Base-by-base conservation (phyloP, 2,329 filamentous ascomycete species). In the Nothophaeocryptopus gaeumannii region DNA sequence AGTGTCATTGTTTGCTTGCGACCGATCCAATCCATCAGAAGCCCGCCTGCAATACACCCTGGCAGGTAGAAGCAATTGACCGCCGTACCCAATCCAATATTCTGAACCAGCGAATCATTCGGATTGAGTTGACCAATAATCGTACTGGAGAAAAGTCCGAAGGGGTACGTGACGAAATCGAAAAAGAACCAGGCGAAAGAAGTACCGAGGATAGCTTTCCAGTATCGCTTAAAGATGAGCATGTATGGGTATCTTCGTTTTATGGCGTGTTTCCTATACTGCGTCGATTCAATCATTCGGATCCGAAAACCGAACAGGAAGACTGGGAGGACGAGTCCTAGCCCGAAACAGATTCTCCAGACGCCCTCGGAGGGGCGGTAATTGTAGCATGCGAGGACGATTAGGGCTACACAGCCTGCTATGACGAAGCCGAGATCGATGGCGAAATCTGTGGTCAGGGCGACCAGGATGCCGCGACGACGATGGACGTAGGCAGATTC, bases 1-100 rank as follows among this genome's bases (percentile, higher is more conserved):
- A 84, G 68, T 1, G 81, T 81, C 1, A 96, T 77, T 1, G 86
- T 85, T 60, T 85, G 82, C 55, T 84, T 84, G 0, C 90, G 88
- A 0, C 90, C 90, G 40, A 95, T 74, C 71, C 78, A 81, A 70
- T 96, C 90, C 38, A 84, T 86, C 10, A 88, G 72, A 45, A 88
- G 85, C 0, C 88, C 87, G 16, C 90, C 90, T 5, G 86, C 71
- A 45, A 89, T 75, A 26, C 88, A 88, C 1, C 90, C 90, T 0
- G 89, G 89, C 39, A 95, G 79, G 68, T 93, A 95, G 69, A 96
- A 96, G 54, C 89, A 73, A 67, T 93, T 95, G 73, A 93, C 82
- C 31, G 95, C 79, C 0, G 86, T 90, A 64, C 89, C 90, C 88
- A 89, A 95, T 33, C 89, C 90, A 53, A 95, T 89, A n/a, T 83